Conservation (phyloP, 2,329 filamentous ascomycete species). For the Colletotrichum somersetense region DNA sequence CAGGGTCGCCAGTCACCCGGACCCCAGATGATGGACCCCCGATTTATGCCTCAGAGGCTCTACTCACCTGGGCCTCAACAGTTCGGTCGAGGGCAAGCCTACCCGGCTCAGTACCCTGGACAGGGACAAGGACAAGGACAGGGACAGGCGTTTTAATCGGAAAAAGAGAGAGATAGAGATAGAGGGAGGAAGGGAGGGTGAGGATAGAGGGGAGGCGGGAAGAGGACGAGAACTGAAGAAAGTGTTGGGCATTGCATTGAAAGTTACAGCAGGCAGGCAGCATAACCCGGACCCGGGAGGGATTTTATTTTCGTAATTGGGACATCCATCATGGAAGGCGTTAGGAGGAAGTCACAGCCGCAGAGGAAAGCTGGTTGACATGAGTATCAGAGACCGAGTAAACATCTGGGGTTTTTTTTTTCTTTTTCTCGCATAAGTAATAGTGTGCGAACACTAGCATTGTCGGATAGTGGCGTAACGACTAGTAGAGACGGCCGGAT, state of each 20-base stretch:
- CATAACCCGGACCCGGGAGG: not conserved
- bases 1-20: conserved; percentile 45
- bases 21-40: conserved; percentile 46
- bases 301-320: conserved; percentile 14
- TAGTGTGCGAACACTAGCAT: conserved; percentile 28
- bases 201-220: not conserved
- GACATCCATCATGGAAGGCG: conserved; percentile 25
- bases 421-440: conserved; percentile 32
- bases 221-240: not conserved
- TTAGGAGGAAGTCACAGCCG: conserved; percentile 13
- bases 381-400: conserved; percentile 25
- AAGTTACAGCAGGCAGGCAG: not conserved
- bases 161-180: too few relatives aligned
- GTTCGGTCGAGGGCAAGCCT: conserved; percentile 30
- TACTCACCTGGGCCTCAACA: conserved; percentile 39
- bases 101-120: conserved; percentile 50
- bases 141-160: conserved; percentile 48
- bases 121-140: conserved; percentile 50
- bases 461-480: conserved; percentile 28
- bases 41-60: conserved; percentile 45
- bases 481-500: conserved; percentile 32
- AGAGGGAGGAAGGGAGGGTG: not conserved
- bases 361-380: conserved; percentile 23
- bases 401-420: conserved; percentile 10
- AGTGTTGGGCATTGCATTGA: not conserved